Evolutionary conservation across 495 filamentous ascomycete genomes (phyloP), one percentile per base, ranked within the genome.

Genomic region (Neohortaea acidophila): DNA sequence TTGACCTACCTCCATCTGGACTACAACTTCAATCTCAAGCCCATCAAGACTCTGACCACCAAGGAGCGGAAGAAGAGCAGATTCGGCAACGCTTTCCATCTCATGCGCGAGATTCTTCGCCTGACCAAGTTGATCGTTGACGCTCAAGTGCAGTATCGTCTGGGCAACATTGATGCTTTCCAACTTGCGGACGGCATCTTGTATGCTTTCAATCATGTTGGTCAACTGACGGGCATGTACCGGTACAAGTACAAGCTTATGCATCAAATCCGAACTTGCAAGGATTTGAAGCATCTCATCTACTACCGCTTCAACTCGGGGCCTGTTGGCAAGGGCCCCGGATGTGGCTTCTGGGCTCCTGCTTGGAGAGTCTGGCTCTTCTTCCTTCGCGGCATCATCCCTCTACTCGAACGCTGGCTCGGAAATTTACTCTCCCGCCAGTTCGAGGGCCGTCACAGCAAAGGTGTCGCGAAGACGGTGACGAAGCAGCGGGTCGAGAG

Each of bases 231-330:
- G 19, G 91, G 91, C 52, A 99, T 99, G 91, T 99, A 99, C 63
- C 82, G 91, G 20, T 99, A 99, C 73, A 99, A 99, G 69, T 99
- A 99, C 65, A 99, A 99, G 66, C 70, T 99, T 24, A 99, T 99
- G 91, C 91, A 99, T 58, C 91, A 99, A 61, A 96, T 99, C 51
- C 84, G 91, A 33, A 89, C 91, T 2, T 99, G 91, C 65, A 99
- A 99, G 57, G 91, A 99, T 62, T 62, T 99, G 53, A 99, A 99
- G 72, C 91, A 99, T 73, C 58, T 99, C 36, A 94, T 99, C 46
- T 99, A 99, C 65, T 94, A 99, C 58, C 82, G 91, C 11, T 99
- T 99, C 66, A 99, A 99, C 59, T 87, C 86, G 23, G 89, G 87
- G 0, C 81, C 91, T 17, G 91, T 99, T 29, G 91, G 91, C 21